phyloP scores from a whole-genome alignment of 179 eudicot genomes.

The Silene coronaria region DNA sequence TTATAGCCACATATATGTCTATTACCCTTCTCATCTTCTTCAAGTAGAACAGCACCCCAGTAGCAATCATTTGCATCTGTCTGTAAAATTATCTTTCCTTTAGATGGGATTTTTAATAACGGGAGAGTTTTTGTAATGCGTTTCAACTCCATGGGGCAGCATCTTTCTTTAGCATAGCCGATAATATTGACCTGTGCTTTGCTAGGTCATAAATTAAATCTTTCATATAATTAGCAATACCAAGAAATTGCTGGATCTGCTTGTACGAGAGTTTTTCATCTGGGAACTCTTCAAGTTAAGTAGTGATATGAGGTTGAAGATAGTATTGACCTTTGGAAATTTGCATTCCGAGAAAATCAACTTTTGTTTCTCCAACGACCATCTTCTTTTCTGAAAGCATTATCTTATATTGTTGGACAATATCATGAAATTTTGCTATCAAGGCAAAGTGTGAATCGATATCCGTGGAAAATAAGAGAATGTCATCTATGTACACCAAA shows the following conservation, averaged over 20 bases:
- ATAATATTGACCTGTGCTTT: background rate
- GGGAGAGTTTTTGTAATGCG: too few species aligned
- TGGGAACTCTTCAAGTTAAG: background rate
- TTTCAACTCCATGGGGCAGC: background rate
- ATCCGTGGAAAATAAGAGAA: background rate
- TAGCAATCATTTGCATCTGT: background rate
- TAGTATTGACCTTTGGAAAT: background rate
- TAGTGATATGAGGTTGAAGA: background rate
- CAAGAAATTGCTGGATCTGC: background rate
- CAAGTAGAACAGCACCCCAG: background rate
- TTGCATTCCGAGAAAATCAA: too few species aligned
- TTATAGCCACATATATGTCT: too few species aligned
- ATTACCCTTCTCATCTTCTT: too few species aligned
- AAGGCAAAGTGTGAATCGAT: background rate
- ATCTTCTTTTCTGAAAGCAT: too few species aligned
- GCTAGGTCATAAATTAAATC: background rate
- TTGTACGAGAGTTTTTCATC: background rate
- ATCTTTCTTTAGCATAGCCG: background rate
- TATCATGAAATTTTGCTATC: background rate
- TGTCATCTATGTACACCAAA: background rate
- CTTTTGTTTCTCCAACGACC: too few species aligned
- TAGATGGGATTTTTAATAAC: too few species aligned
- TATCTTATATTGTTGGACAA: too few species aligned
- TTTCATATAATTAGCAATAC: background rate
- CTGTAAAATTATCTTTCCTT: too few species aligned